Base-by-base conservation (phyloP, 2,329 filamentous ascomycete species). In the Uncinocarpus reesii region DNA sequence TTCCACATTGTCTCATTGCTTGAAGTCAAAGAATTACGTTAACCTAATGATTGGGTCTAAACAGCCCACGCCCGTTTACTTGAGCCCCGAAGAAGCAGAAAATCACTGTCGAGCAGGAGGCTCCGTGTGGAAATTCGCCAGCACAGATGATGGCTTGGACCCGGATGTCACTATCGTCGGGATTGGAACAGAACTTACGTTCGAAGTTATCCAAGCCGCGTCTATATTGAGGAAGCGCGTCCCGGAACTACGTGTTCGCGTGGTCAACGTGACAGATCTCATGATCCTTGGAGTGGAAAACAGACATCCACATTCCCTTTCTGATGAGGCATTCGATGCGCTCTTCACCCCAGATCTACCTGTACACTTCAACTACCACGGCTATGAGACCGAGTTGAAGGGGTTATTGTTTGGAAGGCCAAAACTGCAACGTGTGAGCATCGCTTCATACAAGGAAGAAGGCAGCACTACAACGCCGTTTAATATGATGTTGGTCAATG, bases 11-110 rank as follows among this genome's bases (percentile, higher is more conserved):
- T 66, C 77, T 20, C 79, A 83, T 57, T 81, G 77, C 55, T 65
- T 84, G 7, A 63, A 71, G 29, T 81, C 78, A 1, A 78, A 71
- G 57, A 79, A 80, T 60, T 80, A 83, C 53, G 71, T 82, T 52
- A 84, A 84, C 58, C 69, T 84, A 2, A 78, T 83, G 70, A 78
- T 84, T 35, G 79, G 79, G 16, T 78, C 77, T 13, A 84, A 84
- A 60, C 79, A 83, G 57, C 78, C 78, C 0, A 79, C 77, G 0
- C 72, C 76, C 0, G 75, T 80, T 7, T 83, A 78, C 57, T 69
- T 84, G 1, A 73, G 70, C 0, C 60, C 73, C 0, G 68, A 75
- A n/a, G 76, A 82, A 60, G 80, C 80, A 36, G 75, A 76, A 11
- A 68, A 65, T 26, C 79, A 83, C 60, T 82, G 79, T 56, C 69